Percentiles rank a stretch among this genome's conserved stretches.
phyloP scores from a whole-genome alignment of 805 yeast genomes.

The Yamadazyma sp. region DNA sequence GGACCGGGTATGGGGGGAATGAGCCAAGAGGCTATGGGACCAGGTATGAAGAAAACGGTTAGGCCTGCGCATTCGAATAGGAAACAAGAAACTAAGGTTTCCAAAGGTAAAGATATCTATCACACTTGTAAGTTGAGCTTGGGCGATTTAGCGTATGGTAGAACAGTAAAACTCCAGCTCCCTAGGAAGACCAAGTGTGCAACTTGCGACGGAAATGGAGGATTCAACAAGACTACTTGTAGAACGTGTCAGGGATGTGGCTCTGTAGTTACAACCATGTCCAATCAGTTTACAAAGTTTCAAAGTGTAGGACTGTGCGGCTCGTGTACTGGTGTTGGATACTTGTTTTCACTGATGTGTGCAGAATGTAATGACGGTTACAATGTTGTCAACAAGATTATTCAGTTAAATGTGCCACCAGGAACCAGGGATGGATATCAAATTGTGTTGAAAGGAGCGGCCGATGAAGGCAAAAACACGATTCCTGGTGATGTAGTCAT shows the following conservation, averaged over 20 bases:
- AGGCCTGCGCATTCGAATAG: constrained; percentile 22
- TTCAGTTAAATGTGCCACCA: constrained; percentile 53
- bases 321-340: constrained; percentile 38
- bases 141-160: constrained; percentile 60
- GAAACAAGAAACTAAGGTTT: constrained; percentile 11
- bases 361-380: constrained; percentile 41
- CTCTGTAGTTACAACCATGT: constrained; percentile 45
- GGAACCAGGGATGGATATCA: constrained; percentile 56
- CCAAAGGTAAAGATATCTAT: constrained; percentile 53
- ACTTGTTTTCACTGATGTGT: constrained; percentile 24
- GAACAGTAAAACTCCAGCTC: constrained; percentile 52
- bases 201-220: constrained; percentile 56
- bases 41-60: constrained; percentile 18
- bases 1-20: constrained; percentile 3
- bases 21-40: not conserved
- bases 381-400: constrained; percentile 47
- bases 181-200: constrained; percentile 51
- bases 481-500: constrained; percentile 70
- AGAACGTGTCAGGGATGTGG: constrained; percentile 46
- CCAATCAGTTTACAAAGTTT: constrained; percentile 42
- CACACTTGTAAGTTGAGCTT: constrained; percentile 55
- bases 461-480: constrained; percentile 60
- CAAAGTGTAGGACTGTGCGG: constrained; percentile 34
- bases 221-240: constrained; percentile 34
- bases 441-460: constrained; percentile 56